A percentile compares a stretch with the other conserved stretches of the same genome.
Evolutionary conservation across 441 rosid genomes (phyloP).

Genomic region (Lepidium campestre): DNA sequence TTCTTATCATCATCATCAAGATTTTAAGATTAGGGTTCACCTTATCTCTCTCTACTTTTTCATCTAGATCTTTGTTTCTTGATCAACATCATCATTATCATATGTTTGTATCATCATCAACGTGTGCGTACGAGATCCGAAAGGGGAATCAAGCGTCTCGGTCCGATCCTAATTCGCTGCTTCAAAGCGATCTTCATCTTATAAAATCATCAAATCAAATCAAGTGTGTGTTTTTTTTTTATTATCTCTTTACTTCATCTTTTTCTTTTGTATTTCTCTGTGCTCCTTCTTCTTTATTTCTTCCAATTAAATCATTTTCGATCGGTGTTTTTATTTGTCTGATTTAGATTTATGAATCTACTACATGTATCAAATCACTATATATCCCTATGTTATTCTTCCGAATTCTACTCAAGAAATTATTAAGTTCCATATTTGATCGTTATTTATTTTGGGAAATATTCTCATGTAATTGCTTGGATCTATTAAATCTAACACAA

Average conservation of each 20-base stretch:
- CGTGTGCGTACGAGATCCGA: slow-evolving; percentile 33
- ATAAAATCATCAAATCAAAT: slow-evolving; percentile 3
- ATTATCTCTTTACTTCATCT: neutral
- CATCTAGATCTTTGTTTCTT: slow-evolving; percentile 23
- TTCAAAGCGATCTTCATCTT: slow-evolving; percentile 20
- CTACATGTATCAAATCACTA: slow-evolving; percentile 20
- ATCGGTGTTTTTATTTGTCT: slow-evolving; percentile 13
- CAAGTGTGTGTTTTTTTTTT: slow-evolving; percentile 10
- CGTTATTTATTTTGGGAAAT: neutral
- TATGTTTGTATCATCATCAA: slow-evolving; percentile 18
- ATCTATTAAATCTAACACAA: neutral
- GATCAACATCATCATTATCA: slow-evolving; percentile 18
- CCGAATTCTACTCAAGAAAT: neutral
- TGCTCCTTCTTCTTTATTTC: neutral
- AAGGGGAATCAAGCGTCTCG: slow-evolving; percentile 41
- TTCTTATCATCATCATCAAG: slow-evolving; percentile 17
- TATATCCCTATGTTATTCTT: neutral
- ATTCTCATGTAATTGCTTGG: neutral
- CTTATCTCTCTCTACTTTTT: slow-evolving; percentile 25
- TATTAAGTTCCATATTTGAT: neutral
- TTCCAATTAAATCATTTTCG: neutral
- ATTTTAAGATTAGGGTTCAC: slow-evolving; percentile 26
- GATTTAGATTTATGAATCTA: slow-evolving; percentile 8
- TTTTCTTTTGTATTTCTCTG: neutral
- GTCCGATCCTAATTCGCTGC: slow-evolving; percentile 32